Percentiles rank a stretch among this genome's conserved stretches.
Conservation (phyloP, 306 rosid species). For the Prinsepia uniflora region DNA sequence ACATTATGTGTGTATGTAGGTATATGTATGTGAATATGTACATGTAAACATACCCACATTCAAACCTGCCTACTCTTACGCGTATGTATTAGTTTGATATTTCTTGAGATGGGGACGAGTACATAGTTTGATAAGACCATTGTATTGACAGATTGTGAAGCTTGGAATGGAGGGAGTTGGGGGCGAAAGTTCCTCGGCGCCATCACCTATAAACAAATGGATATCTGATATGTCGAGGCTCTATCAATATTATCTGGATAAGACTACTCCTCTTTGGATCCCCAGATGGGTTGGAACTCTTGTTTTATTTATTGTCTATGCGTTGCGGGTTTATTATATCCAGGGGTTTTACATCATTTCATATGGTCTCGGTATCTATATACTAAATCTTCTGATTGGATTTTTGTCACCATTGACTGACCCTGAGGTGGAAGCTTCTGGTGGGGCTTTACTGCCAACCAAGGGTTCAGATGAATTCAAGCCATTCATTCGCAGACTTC, state of each 20-base stretch:
- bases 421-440: conserved; percentile 58
- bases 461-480: conserved; percentile 60
- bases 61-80: background rate
- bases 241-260: conserved; percentile 63
- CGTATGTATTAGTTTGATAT: background rate
- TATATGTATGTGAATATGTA: no score
- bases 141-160: conserved; percentile 42
- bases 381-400: conserved; percentile 62
- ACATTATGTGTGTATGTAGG: background rate
- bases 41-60: background rate
- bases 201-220: conserved; percentile 61
- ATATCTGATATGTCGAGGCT: conserved; percentile 52
- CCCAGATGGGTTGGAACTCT: conserved; percentile 65
- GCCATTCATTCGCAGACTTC: conserved; percentile 71
- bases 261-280: conserved; percentile 46
- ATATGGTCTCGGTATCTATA: conserved; percentile 58
- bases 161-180: conserved; percentile 75
- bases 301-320: conserved; percentile 34
- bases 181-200: conserved; percentile 54
- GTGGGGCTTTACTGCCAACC: conserved; percentile 62
- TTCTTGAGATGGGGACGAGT: background rate
- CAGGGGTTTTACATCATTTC: conserved; percentile 63
- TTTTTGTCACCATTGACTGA: conserved; percentile 63
- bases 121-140: conserved; percentile 17
- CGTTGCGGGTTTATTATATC: conserved; percentile 50